Conservation (phyloP, 768 basidiomycete genomes). For the Tricholoma flavovirens region DNA sequence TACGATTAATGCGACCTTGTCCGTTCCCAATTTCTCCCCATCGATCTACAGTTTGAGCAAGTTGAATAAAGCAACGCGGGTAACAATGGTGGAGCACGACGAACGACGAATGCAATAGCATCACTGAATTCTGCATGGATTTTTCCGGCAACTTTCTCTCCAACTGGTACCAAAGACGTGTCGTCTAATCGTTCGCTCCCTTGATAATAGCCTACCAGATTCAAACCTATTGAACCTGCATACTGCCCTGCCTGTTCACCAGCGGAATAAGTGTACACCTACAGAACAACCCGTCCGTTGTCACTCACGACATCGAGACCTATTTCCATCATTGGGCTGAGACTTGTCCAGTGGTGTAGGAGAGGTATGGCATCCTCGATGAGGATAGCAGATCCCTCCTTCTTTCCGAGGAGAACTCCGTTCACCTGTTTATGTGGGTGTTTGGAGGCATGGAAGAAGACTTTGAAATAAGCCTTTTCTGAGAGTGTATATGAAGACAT, state of each 20-base stretch:
- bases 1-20: conserved; percentile 53
- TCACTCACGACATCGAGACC: conserved; percentile 66
- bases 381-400: conserved; percentile 31
- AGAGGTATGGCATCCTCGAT: conserved; percentile 70
- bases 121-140: conserved; percentile 49
- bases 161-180: conserved; percentile 54
- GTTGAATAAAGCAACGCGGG: neutral
- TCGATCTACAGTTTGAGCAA: conserved; percentile 43
- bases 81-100: conserved; percentile 17
- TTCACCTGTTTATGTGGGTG: conserved; percentile 72
- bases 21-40: conserved; percentile 48
- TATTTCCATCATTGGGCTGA: conserved; percentile 84
- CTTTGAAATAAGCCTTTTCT: conserved; percentile 62
- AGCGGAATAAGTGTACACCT: conserved; percentile 1
- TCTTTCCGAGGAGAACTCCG: conserved; percentile 68
- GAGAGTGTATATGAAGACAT: conserved; percentile 48
- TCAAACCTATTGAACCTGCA: conserved; percentile 46
- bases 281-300: neutral
- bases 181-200: conserved; percentile 63
- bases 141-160: conserved; percentile 55
- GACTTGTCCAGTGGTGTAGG: conserved; percentile 79
- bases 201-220: conserved; percentile 72
- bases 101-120: conserved; percentile 66
- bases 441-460: conserved; percentile 76
- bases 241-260: conserved; percentile 48